Percentiles rank a stretch among this genome's conserved stretches.
These are phyloP conservation scores for Aphanomyces invadans DNA, from an alignment of 352 stramenopile genomes.

Conservation along the genomic window DNA sequence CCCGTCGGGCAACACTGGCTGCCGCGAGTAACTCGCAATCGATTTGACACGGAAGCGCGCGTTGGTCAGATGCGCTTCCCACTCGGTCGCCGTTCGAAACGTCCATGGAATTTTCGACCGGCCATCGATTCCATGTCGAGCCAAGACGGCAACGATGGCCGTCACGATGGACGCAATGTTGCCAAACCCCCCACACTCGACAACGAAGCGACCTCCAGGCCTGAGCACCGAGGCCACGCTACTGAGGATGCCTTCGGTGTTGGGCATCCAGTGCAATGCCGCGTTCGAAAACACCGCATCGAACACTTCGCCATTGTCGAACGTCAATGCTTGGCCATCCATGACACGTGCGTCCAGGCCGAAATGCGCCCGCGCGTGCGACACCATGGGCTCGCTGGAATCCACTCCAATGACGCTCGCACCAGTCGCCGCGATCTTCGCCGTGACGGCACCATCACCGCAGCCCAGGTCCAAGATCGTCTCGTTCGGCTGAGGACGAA, in stretches of 20 bases:
- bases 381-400: neutral
- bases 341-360: slow-evolving; percentile 7
- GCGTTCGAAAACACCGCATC: slow-evolving; percentile 38
- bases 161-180: slow-evolving; percentile 29
- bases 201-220: slow-evolving; percentile 33
- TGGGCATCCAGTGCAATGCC: slow-evolving; percentile 33
- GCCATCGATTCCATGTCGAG: slow-evolving; percentile 27
- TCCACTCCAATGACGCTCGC: neutral
- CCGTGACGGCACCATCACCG: slow-evolving; percentile 35
- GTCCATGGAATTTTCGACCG: slow-evolving; percentile 31
- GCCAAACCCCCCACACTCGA: slow-evolving; percentile 37
- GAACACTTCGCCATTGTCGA: slow-evolving; percentile 15
- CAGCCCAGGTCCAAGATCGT: slow-evolving; percentile 39
- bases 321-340: slow-evolving; percentile 12
- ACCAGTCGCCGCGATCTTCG: slow-evolving; percentile 23
- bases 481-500: slow-evolving; percentile 28
- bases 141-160: slow-evolving; percentile 22
- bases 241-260: slow-evolving; percentile 26
- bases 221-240: slow-evolving; percentile 27
- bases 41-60: slow-evolving; percentile 7
- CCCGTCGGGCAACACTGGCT: slow-evolving; percentile 2
- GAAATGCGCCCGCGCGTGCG: neutral
- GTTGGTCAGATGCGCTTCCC: slow-evolving; percentile 28
- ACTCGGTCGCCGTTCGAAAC: slow-evolving; percentile 31
- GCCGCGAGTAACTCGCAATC: neutral